A percentile compares a stretch with the other conserved stretches of the same genome.
Evolutionary conservation across 2,329 filamentous ascomycete genomes (phyloP).

Genomic region (Cryphonectria nitschkei): DNA sequence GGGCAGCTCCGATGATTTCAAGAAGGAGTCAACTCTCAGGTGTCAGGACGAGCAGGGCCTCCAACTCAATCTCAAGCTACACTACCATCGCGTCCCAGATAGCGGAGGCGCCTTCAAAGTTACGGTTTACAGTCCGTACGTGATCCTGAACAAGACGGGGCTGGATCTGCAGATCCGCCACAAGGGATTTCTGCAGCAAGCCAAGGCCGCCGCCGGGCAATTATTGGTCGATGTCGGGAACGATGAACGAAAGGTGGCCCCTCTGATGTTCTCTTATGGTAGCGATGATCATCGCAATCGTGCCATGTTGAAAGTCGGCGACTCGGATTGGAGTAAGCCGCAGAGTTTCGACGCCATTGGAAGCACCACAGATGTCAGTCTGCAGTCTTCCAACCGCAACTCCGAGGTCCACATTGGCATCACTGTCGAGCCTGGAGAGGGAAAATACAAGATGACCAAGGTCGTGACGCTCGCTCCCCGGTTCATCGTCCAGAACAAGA

Average conservation of each 20-base stretch:
- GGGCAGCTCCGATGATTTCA: conserved; percentile 84
- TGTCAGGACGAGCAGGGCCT: conserved; percentile 86
- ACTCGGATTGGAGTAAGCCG: conserved; percentile 94
- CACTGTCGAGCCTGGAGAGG: conserved; percentile 85
- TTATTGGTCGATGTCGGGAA: conserved; percentile 49
- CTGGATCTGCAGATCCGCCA: conserved; percentile 85
- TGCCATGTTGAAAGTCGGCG: conserved; percentile 82
- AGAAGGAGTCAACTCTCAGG: conserved; percentile 75
- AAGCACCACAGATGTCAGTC: conserved; percentile 84
- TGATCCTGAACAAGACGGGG: conserved; percentile 93
- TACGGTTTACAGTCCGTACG: conserved; percentile 91
- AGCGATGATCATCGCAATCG: conserved; percentile 91
- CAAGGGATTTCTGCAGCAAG: conserved; percentile 84
- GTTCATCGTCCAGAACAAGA: conserved; percentile 92
- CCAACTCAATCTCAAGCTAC: conserved; percentile 78
- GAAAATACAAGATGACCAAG: conserved; percentile 97
- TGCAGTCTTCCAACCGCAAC: conserved; percentile 71
- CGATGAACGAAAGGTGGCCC: conserved; percentile 71
- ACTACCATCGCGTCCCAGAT: conserved; percentile 88
- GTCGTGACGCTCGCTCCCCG: conserved; percentile 90
- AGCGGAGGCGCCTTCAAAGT: conserved; percentile 96
- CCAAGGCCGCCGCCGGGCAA: conserved; percentile 83
- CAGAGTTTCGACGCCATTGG: conserved; percentile 98
- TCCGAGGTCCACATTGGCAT: conserved; percentile 92
- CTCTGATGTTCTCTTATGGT: conserved; percentile 95